Evolutionary conservation across 306 rosid genomes (phyloP).

Genomic region (Acacia crassicarpa): DNA sequence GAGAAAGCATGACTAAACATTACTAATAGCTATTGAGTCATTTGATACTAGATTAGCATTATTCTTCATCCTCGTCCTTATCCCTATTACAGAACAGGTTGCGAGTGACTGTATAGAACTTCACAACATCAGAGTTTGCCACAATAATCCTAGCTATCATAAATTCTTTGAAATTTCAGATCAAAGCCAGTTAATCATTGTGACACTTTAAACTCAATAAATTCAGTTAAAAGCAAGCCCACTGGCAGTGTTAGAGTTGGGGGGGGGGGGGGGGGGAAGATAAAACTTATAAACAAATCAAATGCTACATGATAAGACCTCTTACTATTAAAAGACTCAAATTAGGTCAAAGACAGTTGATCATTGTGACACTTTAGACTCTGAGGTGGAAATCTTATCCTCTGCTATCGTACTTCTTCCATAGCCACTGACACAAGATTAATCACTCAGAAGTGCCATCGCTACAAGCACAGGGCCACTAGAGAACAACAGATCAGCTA

Average conservation of each 20-base stretch:
- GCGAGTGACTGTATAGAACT: neutral
- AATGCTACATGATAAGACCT: neutral
- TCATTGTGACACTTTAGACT: neutral
- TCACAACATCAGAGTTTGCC: neutral
- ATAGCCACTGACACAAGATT: neutral
- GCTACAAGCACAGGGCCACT: neutral
- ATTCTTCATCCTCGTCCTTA: neutral
- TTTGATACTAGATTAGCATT: conserved; percentile 6
- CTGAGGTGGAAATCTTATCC: neutral
- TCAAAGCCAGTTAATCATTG: neutral
- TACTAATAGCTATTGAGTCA: neutral
- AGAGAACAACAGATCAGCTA: neutral
- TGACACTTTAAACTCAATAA: neutral
- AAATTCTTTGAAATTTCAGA: neutral
- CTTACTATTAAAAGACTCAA: neutral
- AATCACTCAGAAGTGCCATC: neutral
- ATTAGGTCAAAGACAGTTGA: neutral
- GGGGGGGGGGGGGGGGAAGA: neutral
- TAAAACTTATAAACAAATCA: neutral
- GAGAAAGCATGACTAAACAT: conserved; percentile 8
- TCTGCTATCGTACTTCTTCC: neutral
- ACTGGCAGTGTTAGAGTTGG: neutral
- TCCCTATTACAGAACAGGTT: neutral
- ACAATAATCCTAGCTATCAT: neutral
- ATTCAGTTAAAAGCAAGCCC: neutral